Evolutionary conservation across 495 filamentous ascomycete species (phyloP), one percentile per base, ranked within the genome.

Genomic region (Choiromyces venosus): DNA sequence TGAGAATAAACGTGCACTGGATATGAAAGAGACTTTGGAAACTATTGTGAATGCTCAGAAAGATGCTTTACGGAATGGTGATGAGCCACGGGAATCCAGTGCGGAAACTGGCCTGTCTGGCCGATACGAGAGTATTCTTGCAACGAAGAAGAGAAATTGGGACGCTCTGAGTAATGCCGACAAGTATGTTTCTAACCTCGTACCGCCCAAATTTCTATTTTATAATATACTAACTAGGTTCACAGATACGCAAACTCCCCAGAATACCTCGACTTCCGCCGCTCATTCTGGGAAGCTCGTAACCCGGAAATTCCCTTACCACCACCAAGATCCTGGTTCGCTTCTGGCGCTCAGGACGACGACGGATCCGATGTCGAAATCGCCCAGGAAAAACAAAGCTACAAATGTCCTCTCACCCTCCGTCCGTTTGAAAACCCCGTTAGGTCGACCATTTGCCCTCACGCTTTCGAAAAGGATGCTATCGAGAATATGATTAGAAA

Each of bases 351-450:
- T n/a, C 67, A 74, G 9, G 65, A 19, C 14, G 69, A 72, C 19
- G 52, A 65, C 1, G 76, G 73, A 19, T 42, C 52, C 0, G 78
- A 80, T 21, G 42, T 80, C 21, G 78, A 80, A 65, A 78, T 80
- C 25, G 78, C 78, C 5, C 74, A 77, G 68, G 78, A 79, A 52
- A 69, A 36, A 14, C 71, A 77, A 19, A 74, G 70, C 4, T 80
- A 80, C 42, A 72, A 73, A 9, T 80, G 78, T 21, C 78, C 78
- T 65, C 66, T 80, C 35, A 80, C 78, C 19, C 65, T 80, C 12
- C 39, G 42, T n/a, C 61, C 64, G 2, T 80, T 80, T 36, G 69
- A 46, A 4, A 40, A 77, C 36, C 78, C 78, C 0, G 44, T 80
- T n/a, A 77, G 70, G 14, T 76, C 74, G 7, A 80, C 67, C 7